Evolutionary conservation across 1,139 yeast genomes (phyloP).

Genomic region (Debaryomyces nepalensis): DNA sequence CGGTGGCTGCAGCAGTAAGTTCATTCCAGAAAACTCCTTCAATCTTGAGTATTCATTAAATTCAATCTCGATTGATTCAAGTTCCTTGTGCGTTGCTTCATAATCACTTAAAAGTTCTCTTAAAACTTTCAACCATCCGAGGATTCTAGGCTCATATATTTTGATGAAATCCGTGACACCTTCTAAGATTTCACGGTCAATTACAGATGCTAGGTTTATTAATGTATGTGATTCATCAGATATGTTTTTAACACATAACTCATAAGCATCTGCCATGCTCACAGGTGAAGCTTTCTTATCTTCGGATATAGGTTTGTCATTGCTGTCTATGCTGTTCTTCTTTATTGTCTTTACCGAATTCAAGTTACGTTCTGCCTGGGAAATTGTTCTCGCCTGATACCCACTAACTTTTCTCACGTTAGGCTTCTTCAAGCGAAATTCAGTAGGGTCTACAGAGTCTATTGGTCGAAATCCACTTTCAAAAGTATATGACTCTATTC

Average conservation of each 20-base stretch:
- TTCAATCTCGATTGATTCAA: slow-evolving; percentile 36
- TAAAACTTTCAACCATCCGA: slow-evolving; percentile 30
- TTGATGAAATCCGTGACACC: slow-evolving; percentile 43
- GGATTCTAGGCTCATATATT: slow-evolving; percentile 41
- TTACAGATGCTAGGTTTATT: slow-evolving; percentile 35
- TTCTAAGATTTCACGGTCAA: slow-evolving; percentile 44
- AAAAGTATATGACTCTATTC: slow-evolving; percentile 28
- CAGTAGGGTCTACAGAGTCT: background rate
- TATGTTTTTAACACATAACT: slow-evolving; percentile 21
- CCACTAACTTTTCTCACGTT: background rate
- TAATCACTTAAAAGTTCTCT: slow-evolving; percentile 34
- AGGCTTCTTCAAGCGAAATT: background rate
- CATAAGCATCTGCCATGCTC: slow-evolving; percentile 13
- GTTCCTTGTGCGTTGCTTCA: slow-evolving; percentile 26
- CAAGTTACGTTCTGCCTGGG: slow-evolving; percentile 16
- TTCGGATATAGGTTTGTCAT: background rate
- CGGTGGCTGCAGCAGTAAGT: slow-evolving; percentile 2
- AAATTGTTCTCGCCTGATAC: slow-evolving; percentile 17
- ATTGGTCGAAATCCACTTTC: slow-evolving; percentile 29
- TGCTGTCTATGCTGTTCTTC: background rate
- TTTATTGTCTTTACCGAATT: slow-evolving; percentile 12
- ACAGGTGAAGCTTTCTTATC: slow-evolving; percentile 3
- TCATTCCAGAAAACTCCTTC: slow-evolving; percentile 33
- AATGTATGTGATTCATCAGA: slow-evolving; percentile 31
- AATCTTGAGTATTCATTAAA: slow-evolving; percentile 38